A percentile compares a stretch with the other conserved stretches of the same genome.
phyloP scores from a whole-genome alignment of 2,329 filamentous ascomycete genomes.

The Talaromyces verruculosus region DNA sequence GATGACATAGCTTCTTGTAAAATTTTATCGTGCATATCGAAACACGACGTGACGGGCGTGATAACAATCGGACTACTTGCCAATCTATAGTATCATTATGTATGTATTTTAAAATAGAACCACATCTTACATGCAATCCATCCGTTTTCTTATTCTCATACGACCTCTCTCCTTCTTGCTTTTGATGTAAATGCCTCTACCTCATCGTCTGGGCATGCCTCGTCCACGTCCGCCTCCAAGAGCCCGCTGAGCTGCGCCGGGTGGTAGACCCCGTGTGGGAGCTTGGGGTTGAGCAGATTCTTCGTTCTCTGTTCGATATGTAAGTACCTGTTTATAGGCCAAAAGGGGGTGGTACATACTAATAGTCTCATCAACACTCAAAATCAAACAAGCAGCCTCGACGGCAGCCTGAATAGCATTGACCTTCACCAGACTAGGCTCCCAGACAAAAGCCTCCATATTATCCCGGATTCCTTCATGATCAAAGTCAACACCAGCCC shows the following conservation, averaged over 20 bases:
- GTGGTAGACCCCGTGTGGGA: slow-evolving; percentile 71
- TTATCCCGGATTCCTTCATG: slow-evolving; percentile 92
- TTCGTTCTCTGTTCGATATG: slow-evolving; percentile 66
- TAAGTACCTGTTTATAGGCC: slow-evolving; percentile 1
- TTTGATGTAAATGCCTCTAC: slow-evolving; percentile 15
- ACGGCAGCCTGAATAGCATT: slow-evolving; percentile 96
- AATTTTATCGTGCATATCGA: neutral
- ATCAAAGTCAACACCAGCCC: slow-evolving; percentile 94
- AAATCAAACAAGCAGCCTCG: slow-evolving; percentile 90
- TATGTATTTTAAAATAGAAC: slow-evolving; percentile 14
- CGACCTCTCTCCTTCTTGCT: slow-evolving; percentile 26
- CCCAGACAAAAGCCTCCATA: slow-evolving; percentile 95
- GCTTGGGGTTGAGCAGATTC: slow-evolving; percentile 83
- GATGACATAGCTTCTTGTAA: neutral
- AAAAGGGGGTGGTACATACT: slow-evolving; percentile 51
- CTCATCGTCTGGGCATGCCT: slow-evolving; percentile 81
- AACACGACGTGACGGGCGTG: neutral
- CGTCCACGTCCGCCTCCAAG: slow-evolving; percentile 78
- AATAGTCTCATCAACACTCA: slow-evolving; percentile 97
- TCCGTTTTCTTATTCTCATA: slow-evolving; percentile 28
- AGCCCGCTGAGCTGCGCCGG: slow-evolving; percentile 84
- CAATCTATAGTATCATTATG: slow-evolving; percentile 18
- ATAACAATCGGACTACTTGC: neutral
- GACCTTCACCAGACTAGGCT: slow-evolving; percentile 91
- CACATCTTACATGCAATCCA: slow-evolving; percentile 20